Conservation (phyloP, 176 grass and related monocot genomes). For the Aegilops speltoides region DNA sequence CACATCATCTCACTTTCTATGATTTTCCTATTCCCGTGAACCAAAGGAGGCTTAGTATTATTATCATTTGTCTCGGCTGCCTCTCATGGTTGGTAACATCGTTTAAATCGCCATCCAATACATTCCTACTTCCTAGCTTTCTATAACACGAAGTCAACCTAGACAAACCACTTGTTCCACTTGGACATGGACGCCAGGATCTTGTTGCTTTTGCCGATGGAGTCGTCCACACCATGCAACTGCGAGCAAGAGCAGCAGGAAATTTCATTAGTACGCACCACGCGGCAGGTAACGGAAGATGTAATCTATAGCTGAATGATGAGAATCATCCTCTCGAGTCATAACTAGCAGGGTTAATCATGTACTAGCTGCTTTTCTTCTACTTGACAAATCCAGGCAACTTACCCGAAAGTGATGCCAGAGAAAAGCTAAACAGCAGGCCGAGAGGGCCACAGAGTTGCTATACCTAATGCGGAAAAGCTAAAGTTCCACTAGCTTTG, state of each 20-base stretch:
- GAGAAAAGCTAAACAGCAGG: not conserved
- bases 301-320: not conserved
- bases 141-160: no score
- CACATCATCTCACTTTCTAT: no score
- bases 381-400: not conserved
- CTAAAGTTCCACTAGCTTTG: not conserved
- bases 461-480: not conserved
- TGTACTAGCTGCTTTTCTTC: not conserved
- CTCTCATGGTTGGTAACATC: no score
- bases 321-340: not conserved
- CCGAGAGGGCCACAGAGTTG: not conserved
- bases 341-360: not conserved
- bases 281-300: not conserved
- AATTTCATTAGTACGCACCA: not conserved
- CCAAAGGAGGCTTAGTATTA: no score
- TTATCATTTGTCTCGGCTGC: no score
- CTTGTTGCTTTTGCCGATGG: constrained; percentile 85
- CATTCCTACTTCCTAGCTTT: no score
- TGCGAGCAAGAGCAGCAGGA: constrained; percentile 12
- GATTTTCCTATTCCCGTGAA: no score
- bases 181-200: constrained; percentile 80
- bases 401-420: not conserved
- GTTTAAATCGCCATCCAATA: no score
- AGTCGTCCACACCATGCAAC: constrained; percentile 87
- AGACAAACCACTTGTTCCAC: constrained; percentile 59